Evolutionary conservation across 2,329 filamentous ascomycete genomes (phyloP).

Genomic region (Trichoderma pleuroti): DNA sequence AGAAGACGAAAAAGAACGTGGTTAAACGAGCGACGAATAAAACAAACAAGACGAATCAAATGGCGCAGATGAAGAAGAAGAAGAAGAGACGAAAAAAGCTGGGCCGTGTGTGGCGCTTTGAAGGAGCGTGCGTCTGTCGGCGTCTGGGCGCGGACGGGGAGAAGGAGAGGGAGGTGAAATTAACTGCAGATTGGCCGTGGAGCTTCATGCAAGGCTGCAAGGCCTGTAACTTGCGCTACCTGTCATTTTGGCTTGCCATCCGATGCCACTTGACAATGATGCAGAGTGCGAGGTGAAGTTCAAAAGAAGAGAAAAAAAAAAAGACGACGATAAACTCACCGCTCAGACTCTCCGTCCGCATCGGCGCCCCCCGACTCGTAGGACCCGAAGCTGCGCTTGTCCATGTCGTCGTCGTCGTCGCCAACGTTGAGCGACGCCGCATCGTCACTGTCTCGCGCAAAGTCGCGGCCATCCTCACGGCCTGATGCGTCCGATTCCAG

Average conservation of each 20-base stretch:
- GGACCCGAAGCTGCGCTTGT: constrained; percentile 33
- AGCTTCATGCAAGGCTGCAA: neutral
- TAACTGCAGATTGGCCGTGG: constrained; percentile 2
- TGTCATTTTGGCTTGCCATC: neutral
- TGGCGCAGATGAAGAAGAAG: neutral
- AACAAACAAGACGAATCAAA: neutral
- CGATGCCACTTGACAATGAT: neutral
- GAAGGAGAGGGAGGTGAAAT: neutral
- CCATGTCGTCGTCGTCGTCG: constrained; percentile 35
- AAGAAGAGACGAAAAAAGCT: neutral
- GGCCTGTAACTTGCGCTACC: neutral
- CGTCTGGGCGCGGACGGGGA: neutral
- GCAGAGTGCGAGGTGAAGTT: neutral
- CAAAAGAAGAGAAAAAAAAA: neutral
- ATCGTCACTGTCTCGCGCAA: constrained; percentile 33
- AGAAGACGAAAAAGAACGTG: neutral
- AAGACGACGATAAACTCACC: constrained; percentile 10
- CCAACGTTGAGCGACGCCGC: constrained; percentile 29
- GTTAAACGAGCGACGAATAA: neutral
- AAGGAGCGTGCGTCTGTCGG: neutral
- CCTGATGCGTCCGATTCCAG: constrained; percentile 33
- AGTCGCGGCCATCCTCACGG: constrained; percentile 20
- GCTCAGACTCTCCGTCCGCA: constrained; percentile 27
- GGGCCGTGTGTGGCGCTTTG: neutral
- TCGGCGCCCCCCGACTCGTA: constrained; percentile 37